phyloP scores from a whole-genome alignment of 129 eudicot genomes.

The Silybum marianum region DNA sequence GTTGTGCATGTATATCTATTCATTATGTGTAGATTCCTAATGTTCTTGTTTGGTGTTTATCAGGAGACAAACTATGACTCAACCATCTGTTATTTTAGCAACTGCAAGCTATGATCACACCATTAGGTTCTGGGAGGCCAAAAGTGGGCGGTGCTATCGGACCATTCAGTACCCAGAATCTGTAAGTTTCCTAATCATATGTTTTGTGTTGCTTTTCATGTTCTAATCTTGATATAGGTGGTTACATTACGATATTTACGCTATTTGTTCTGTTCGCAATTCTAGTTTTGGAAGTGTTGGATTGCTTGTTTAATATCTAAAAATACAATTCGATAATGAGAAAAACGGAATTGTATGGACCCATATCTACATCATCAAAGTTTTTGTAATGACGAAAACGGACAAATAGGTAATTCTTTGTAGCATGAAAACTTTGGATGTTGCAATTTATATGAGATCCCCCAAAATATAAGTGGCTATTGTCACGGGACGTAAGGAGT shows the following conservation, averaged over 20 bases:
- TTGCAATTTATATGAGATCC: not conserved
- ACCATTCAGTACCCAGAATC: constrained; percentile 98
- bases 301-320: constrained; percentile 1
- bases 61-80: constrained; percentile 56
- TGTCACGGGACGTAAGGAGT: not conserved
- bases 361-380: not conserved
- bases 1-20: not conserved
- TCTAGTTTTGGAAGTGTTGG: not conserved
- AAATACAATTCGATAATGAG: not conserved
- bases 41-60: constrained; percentile 10
- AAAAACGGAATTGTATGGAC: not conserved
- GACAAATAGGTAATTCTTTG: not conserved
- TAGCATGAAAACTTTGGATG: not conserved
- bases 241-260: not conserved
- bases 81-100: constrained; percentile 89
- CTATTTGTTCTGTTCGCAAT: not conserved
- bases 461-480: not conserved
- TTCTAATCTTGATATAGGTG: constrained; percentile 11
- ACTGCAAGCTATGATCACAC: constrained; percentile 99
- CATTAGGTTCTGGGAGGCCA: constrained; percentile 96
- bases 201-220: not conserved
- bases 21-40: not conserved
- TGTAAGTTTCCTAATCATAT: constrained; percentile 42
- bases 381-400: not conserved
- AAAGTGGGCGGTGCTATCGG: constrained; percentile 90